Evolutionary conservation across 768 basidiomycete genomes (phyloP).

Genomic region (Pleurotus salmoneostramineus): DNA sequence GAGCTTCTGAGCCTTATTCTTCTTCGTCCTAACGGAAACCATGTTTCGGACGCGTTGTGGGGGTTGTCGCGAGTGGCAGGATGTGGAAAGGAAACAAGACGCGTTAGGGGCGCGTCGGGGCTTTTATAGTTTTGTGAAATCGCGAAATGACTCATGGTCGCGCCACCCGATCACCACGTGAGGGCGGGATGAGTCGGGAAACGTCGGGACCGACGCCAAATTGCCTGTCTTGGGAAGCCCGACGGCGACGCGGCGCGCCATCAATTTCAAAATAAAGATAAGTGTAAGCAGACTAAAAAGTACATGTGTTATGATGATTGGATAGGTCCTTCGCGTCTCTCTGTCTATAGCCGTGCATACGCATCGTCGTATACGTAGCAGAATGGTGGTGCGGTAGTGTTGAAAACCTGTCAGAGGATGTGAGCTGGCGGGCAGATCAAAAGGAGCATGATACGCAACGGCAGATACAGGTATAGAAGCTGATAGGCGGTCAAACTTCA

Average conservation of each 20-base stretch:
- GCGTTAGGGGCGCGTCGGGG: slow-evolving; percentile 1
- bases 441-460: neutral
- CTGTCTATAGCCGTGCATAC: neutral
- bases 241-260: neutral
- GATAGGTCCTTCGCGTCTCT: neutral
- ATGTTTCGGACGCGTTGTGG: slow-evolving; percentile 12
- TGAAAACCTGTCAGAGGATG: slow-evolving; percentile 4
- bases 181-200: neutral
- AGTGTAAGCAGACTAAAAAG: neutral
- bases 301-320: neutral
- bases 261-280: no score
- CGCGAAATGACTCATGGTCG: neutral
- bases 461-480: neutral
- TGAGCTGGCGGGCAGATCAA: no score
- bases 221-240: neutral
- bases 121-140: neutral
- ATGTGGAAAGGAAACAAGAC: neutral
- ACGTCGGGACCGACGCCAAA: neutral
- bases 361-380: slow-evolving; percentile 11
- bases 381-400: slow-evolving; percentile 9
- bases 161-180: neutral
- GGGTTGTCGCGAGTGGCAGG: neutral
- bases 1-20: slow-evolving; percentile 22
- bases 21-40: slow-evolving; percentile 23
- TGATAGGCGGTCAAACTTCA: slow-evolving; percentile 9